Percentiles rank a stretch among this genome's conserved stretches.
Conservation (phyloP, 495 filamentous ascomycete species). For the Cladorrhinum samala region DNA sequence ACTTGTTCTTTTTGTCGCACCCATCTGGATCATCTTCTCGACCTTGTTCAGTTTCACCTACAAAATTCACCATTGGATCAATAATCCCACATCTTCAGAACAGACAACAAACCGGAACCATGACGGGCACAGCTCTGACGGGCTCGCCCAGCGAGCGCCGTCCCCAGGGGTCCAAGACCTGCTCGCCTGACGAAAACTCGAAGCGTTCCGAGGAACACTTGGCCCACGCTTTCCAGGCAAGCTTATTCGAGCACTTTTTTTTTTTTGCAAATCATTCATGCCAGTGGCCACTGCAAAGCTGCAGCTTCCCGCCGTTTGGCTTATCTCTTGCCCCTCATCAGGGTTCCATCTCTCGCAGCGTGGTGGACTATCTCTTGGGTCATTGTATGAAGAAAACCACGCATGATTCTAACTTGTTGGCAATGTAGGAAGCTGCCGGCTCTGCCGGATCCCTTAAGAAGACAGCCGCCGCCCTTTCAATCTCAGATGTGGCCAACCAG, state of each 20-base stretch:
- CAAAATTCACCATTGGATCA: slow-evolving; percentile 9
- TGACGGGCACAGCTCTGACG: slow-evolving; percentile 42
- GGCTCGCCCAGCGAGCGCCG: slow-evolving; percentile 46
- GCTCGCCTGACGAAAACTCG: slow-evolving; percentile 41
- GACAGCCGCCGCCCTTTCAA: slow-evolving; percentile 35
- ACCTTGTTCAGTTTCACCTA: slow-evolving; percentile 1
- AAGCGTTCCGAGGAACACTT: slow-evolving; percentile 20
- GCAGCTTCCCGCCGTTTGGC: too few species aligned
- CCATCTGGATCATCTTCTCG: slow-evolving; percentile 27
- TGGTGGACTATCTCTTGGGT: too few species aligned
- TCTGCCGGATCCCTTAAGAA: slow-evolving; percentile 32
- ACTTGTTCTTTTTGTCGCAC: slow-evolving; percentile 19
- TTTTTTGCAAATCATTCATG: too few species aligned
- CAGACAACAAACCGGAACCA: slow-evolving; percentile 22
- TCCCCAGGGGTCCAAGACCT: slow-evolving; percentile 25
- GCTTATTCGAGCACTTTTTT: not conserved
- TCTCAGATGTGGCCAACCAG: slow-evolving; percentile 47
- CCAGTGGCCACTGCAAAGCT: too few species aligned
- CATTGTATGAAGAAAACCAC: too few species aligned
- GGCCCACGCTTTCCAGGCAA: slow-evolving; percentile 11
- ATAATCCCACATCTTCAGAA: slow-evolving; percentile 2
- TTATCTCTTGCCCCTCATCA: too few species aligned
- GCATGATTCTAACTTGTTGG: not conserved
- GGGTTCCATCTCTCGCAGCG: too few species aligned
- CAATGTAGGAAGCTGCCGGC: slow-evolving; percentile 3